A percentile compares a stretch with the other conserved stretches of the same genome.
phyloP scores from a whole-genome alignment of 2,329 filamentous ascomycete genomes.

The Aspergillus uvarum region DNA sequence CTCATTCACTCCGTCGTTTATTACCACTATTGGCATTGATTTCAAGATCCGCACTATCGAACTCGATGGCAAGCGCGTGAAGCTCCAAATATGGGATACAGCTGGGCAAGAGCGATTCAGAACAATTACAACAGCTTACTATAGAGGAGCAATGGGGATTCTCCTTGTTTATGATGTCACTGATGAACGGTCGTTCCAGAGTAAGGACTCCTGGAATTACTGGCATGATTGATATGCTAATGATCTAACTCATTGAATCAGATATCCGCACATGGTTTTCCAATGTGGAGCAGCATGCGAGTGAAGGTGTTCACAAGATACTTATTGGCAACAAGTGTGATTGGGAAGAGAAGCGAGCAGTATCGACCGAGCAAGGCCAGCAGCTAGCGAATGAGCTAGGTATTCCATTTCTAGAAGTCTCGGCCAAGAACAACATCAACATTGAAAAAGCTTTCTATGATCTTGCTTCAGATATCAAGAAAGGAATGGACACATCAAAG shows the following conservation, averaged over 20 bases:
- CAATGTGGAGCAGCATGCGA: slow-evolving; percentile 97
- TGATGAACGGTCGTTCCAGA: slow-evolving; percentile 92
- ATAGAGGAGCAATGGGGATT: slow-evolving; percentile 97
- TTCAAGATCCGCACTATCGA: slow-evolving; percentile 99
- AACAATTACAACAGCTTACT: slow-evolving; percentile 98
- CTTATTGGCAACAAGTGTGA: slow-evolving; percentile 99
- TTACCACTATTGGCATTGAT: slow-evolving; percentile 98
- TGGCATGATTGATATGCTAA: slow-evolving; percentile 11
- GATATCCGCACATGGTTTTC: slow-evolving; percentile 99
- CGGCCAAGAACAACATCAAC: slow-evolving; percentile 99
- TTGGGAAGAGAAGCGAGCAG: slow-evolving; percentile 97
- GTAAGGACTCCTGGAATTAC: slow-evolving; percentile 53
- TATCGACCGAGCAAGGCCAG: slow-evolving; percentile 90
- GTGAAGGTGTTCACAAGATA: slow-evolving; percentile 99
- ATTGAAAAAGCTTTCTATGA: slow-evolving; percentile 98
- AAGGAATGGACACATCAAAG: slow-evolving; percentile 90
- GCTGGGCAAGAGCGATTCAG: slow-evolving; percentile 97
- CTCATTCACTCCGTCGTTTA: slow-evolving; percentile 95
- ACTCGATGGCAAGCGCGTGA: slow-evolving; percentile 96
- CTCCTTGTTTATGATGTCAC: slow-evolving; percentile 98
- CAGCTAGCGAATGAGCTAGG: slow-evolving; percentile 91
- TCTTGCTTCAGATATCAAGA: slow-evolving; percentile 96
- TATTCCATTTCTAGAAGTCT: slow-evolving; percentile 97
- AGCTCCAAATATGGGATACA: slow-evolving; percentile 99
- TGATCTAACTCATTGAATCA: slow-evolving; percentile 41